Evolutionary conservation across 345 rosid species (phyloP).

Genomic region (Euphorbia pulcherrima): DNA sequence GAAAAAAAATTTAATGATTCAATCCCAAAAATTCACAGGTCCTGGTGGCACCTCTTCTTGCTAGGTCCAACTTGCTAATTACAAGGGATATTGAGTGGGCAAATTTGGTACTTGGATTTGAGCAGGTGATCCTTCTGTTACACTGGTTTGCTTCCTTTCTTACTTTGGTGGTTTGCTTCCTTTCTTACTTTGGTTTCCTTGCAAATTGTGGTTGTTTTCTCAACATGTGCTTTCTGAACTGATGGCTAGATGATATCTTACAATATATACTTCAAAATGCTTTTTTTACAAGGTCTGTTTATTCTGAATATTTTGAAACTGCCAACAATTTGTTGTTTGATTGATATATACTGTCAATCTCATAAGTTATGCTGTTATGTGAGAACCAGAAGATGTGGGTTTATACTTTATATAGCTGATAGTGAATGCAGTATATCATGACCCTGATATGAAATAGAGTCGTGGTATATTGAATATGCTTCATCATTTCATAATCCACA

Average conservation of each 20-base stretch:
- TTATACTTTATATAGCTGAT: background rate
- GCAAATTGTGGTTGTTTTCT: background rate
- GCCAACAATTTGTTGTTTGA: background rate
- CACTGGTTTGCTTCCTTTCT: background rate
- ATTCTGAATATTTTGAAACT: background rate
- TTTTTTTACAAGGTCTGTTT: background rate
- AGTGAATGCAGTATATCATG: background rate
- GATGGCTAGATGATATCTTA: background rate
- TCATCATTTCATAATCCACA: background rate
- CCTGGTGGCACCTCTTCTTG: conserved; percentile 74
- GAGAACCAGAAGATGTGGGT: background rate
- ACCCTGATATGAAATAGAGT: background rate
- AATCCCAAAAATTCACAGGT: conserved; percentile 36
- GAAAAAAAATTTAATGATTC: background rate
- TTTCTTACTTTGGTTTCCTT: background rate
- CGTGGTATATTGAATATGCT: background rate
- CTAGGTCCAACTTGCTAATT: conserved; percentile 84
- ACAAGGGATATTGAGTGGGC: conserved; percentile 99
- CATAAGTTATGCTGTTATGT: background rate
- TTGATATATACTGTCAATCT: background rate
- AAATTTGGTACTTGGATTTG: conserved; percentile 89
- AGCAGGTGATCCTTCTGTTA: conserved; percentile 52
- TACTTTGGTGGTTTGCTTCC: background rate
- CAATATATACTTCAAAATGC: background rate
- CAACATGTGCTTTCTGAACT: background rate